phyloP scores from a whole-genome alignment of 148 eudicot species.

The Diospyros kaki region DNA sequence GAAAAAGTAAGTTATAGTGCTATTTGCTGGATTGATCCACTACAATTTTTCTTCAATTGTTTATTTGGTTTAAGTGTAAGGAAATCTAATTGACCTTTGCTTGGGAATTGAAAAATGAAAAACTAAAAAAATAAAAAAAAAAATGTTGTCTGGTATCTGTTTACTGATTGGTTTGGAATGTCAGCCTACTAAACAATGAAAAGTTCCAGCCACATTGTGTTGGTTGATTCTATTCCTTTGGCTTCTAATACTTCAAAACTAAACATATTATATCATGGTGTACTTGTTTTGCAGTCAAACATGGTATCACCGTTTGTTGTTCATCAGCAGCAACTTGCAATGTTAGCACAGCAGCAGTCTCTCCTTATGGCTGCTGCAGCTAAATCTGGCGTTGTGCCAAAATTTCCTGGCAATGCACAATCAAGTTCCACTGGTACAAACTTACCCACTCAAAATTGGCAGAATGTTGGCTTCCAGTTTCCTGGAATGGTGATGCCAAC shows the following conservation, averaged over 20 bases:
- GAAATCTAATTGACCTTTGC: too few relatives aligned
- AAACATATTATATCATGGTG: not conserved
- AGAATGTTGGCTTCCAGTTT: conserved; percentile 67
- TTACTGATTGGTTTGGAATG: not conserved
- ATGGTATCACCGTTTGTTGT: conserved; percentile 76
- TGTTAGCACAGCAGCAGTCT: conserved; percentile 90
- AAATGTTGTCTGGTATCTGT: not conserved
- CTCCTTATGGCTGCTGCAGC: conserved; percentile 92
- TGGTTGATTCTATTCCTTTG: not conserved
- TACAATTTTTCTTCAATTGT: too few relatives aligned
- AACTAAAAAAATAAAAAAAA: too few relatives aligned
- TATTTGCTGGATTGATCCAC: too few relatives aligned
- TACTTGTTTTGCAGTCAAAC: conserved; percentile 54
- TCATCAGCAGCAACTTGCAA: conserved; percentile 91
- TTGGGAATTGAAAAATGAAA: too few relatives aligned
- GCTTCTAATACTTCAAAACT: not conserved
- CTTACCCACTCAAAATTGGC: conserved; percentile 65
- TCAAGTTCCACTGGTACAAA: conserved; percentile 50
- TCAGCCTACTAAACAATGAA: not conserved
- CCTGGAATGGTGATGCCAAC: conserved; percentile 64
- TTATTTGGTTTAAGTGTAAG: too few relatives aligned
- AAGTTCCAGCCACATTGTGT: not conserved
- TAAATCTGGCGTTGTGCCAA: conserved; percentile 57
- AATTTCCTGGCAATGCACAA: conserved; percentile 40
- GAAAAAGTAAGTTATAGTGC: conserved; percentile 61